Percentiles rank a stretch among this genome's conserved stretches.
Conservation (phyloP, 1,284 basidiomycete species). For the Coniferiporia sulphurascens region DNA sequence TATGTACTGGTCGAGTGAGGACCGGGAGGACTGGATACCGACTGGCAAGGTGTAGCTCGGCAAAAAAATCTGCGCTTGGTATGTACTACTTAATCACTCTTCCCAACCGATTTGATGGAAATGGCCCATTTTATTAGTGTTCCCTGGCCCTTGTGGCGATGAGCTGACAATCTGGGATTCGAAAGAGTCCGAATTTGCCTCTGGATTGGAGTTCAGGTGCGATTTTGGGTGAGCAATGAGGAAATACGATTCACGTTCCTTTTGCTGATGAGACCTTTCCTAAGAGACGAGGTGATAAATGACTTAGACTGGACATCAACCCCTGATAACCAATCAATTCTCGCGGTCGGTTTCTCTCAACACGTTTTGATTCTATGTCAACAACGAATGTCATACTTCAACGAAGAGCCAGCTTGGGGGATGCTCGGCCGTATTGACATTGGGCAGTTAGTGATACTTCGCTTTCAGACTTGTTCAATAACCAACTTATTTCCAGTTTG, state of each 20-base stretch:
- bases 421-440: constrained; percentile 71
- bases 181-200: constrained; percentile 88
- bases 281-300: constrained; percentile 53
- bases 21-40: constrained; percentile 63
- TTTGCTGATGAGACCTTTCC: neutral
- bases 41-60: constrained; percentile 79
- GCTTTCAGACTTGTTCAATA: neutral
- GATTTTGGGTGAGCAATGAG: constrained; percentile 49
- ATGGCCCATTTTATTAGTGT: constrained; percentile 37
- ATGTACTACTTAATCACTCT: constrained; percentile 24
- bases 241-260: neutral
- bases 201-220: constrained; percentile 73
- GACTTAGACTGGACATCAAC: constrained; percentile 93
- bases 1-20: constrained; percentile 66
- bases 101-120: constrained; percentile 16
- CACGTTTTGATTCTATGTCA: constrained; percentile 81
- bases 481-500: constrained; percentile 39
- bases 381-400: constrained; percentile 85
- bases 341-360: constrained; percentile 80
- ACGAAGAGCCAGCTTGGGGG: constrained; percentile 76
- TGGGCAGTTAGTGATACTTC: constrained; percentile 43
- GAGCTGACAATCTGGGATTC: constrained; percentile 94
- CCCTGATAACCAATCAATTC: constrained; percentile 81
- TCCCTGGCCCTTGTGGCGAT: constrained; percentile 49
- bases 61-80: constrained; percentile 84